Percentiles rank a stretch among this genome's conserved stretches.
Conservation (phyloP, 495 filamentous ascomycete species). For the Trichocladium antarcticum region DNA sequence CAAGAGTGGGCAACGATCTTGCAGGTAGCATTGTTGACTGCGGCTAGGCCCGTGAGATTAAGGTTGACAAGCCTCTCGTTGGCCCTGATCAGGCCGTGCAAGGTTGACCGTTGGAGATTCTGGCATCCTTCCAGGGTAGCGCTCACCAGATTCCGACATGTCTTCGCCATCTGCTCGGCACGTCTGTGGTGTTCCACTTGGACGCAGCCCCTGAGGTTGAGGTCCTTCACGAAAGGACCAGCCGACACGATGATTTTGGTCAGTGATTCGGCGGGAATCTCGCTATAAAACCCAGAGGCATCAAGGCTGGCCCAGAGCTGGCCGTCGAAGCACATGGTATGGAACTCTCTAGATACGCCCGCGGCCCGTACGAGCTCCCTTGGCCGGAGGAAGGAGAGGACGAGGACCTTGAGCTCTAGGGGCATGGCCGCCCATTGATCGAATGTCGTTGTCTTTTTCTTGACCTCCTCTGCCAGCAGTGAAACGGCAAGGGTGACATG, state of each 20-base stretch:
- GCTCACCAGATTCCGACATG: conserved; percentile 77
- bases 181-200: conserved; percentile 68
- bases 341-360: conserved; percentile 66
- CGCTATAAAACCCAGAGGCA: conserved; percentile 72
- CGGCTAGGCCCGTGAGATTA: conserved; percentile 70
- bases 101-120: conserved; percentile 60
- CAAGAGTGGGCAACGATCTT: conserved; percentile 79
- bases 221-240: conserved; percentile 79
- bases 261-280: conserved; percentile 72
- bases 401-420: conserved; percentile 64
- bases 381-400: conserved; percentile 66
- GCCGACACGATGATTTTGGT: conserved; percentile 75
- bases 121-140: conserved; percentile 81
- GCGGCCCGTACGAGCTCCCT: conserved; percentile 77
- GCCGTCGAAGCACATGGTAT: conserved; percentile 85
- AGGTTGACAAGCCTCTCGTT: conserved; percentile 70
- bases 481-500: conserved; percentile 37
- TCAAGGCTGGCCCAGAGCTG: conserved; percentile 85
- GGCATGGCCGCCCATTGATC: conserved; percentile 77
- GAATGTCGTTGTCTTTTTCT: conserved; percentile 39
- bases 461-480: conserved; percentile 56
- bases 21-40: conserved; percentile 75
- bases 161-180: conserved; percentile 60
- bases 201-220: conserved; percentile 58
- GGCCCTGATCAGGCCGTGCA: conserved; percentile 68